Conservation (phyloP, 169 alveolate species). For the Eimeria sp. region DNA sequence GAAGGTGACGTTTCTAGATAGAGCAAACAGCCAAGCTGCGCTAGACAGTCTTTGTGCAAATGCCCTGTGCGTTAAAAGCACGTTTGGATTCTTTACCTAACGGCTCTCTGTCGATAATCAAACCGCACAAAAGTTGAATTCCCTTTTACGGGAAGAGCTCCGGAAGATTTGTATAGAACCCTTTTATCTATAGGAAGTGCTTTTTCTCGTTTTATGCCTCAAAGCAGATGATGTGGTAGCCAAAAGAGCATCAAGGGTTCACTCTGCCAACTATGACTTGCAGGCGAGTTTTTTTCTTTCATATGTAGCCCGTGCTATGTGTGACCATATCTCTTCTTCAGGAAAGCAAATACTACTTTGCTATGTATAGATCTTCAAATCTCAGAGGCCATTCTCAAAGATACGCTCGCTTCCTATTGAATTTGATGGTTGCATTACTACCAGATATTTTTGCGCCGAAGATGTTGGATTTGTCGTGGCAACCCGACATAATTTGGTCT, state of each 20-base stretch:
- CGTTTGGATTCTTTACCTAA: background rate
- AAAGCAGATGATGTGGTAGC: no score
- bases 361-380: background rate
- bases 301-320: no score
- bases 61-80: background rate
- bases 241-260: background rate
- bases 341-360: background rate
- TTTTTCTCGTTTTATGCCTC: background rate
- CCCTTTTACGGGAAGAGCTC: background rate
- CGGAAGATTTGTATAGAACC: background rate
- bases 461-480: no score
- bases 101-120: background rate
- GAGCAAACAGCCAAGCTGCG: background rate
- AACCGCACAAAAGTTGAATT: background rate
- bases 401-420: no score
- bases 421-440: no score
- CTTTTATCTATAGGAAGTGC: background rate
- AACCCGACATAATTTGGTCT: no score
- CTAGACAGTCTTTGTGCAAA: background rate
- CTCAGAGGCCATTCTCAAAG: background rate
- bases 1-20: background rate
- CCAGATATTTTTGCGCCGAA: no score
- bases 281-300: no score
- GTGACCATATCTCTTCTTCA: background rate
- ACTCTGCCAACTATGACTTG: background rate